Evolutionary conservation across 495 filamentous ascomycete species (phyloP).

Genomic region (Tuber indicum): DNA sequence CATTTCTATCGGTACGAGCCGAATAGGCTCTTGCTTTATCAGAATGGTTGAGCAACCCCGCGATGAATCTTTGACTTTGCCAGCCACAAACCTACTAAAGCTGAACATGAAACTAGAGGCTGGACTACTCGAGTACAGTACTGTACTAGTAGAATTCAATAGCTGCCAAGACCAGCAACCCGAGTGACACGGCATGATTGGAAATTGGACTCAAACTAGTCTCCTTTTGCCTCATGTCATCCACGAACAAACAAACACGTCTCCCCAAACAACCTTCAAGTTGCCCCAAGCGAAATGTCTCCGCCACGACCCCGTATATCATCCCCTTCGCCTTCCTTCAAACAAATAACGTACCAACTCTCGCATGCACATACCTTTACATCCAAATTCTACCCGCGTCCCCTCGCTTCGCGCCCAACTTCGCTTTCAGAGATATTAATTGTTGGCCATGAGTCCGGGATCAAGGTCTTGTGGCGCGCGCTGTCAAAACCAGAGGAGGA

Average conservation of each 20-base stretch:
- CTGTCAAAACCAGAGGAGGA: slow-evolving; percentile 40
- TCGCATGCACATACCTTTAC: slow-evolving; percentile 27
- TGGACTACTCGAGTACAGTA: no score
- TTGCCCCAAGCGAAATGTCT: slow-evolving; percentile 12
- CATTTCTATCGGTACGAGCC: no score
- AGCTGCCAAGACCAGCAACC: background rate
- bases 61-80: background rate
- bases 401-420: slow-evolving; percentile 30
- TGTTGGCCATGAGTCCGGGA: slow-evolving; percentile 30
- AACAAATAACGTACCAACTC: slow-evolving; percentile 31
- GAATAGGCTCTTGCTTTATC: no score
- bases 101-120: background rate
- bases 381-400: slow-evolving; percentile 29
- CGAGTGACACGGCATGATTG: background rate
- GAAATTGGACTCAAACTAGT: background rate
- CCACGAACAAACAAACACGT: background rate
- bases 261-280: background rate
- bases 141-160: background rate
- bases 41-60: background rate
- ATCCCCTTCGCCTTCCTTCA: slow-evolving; percentile 15
- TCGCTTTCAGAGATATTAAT: slow-evolving; percentile 28
- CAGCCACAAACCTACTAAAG: background rate
- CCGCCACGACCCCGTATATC: slow-evolving; percentile 13
- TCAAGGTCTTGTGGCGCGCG: slow-evolving; percentile 26
- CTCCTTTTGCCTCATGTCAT: background rate